Base-by-base conservation (phyloP, 495 filamentous ascomycete species). In the Corynascus novoguineensis region DNA sequence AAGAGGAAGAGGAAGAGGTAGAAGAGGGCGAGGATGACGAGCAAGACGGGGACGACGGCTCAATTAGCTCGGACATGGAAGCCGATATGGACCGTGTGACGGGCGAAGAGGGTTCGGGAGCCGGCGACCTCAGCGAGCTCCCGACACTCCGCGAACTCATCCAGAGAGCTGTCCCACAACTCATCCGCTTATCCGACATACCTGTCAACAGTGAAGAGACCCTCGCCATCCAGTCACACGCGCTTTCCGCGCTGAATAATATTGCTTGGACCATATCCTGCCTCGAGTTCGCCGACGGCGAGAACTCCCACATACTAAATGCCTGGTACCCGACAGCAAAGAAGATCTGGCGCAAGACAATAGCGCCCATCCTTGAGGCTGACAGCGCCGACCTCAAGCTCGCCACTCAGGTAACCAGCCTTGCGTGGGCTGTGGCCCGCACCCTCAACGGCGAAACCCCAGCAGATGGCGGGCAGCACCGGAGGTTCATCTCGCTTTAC, bases 371-470 rank as follows among this genome's bases (percentile, higher is more conserved):
- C 34, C 67, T 86, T 10, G 70, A 70, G 8, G 74, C 75, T 15
- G 79, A 84, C 55, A 83, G 77, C 11, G 81, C 80, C 49, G 81
- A 86, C 60, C 66, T 84, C 28, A 67, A 70, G n/a, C 71, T 85
- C 12, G 83, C 83, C 8, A 76, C 81, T 0, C 69, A 75, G 17
- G 71, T 83, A 28, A 78, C 78, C 17, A 79, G 81, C 57, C 71
- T 86, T n/a, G 79, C 83, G 8, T 85, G 83, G 82, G 82, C 81
- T 24, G 53, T 86, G 21, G 63, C 82, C 21, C 79, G 81, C 35
- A 75, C 68, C 27, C 68, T 81, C 15, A 66, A 72, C 50, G 80
- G 77, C 29, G 57, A 67, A 32, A 65, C 78, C 7, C 75, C 75
- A n/a, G 54, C 81, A 11, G 58, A 68, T 22, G 69, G 64, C 24